Percentiles rank a stretch among this genome's conserved stretches.
Evolutionary conservation across 2,329 filamentous ascomycete species (phyloP).

Genomic region (Pseudocercospora crystallina): DNA sequence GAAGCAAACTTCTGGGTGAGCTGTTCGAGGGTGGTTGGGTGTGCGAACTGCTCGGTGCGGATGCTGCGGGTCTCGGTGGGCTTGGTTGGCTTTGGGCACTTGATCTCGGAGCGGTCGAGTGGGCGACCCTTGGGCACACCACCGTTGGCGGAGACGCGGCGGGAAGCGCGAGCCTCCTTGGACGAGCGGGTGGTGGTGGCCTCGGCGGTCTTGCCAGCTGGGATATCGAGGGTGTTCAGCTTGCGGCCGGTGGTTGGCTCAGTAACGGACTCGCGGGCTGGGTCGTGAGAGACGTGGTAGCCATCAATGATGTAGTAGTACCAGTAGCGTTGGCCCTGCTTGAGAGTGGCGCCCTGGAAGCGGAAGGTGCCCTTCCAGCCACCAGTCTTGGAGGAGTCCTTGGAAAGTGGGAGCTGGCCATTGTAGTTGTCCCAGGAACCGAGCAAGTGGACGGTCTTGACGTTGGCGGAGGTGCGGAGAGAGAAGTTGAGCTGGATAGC

Average conservation of each 20-base stretch:
- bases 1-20: conserved; percentile 63
- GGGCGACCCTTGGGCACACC: conserved; percentile 87
- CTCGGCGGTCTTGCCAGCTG: conserved; percentile 51
- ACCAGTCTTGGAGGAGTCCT: conserved; percentile 78
- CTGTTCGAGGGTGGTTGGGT: conserved; percentile 69
- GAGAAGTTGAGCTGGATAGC: conserved; percentile 92
- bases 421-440: conserved; percentile 98
- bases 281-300: conserved; percentile 97
- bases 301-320: conserved; percentile 99
- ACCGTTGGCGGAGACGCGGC: conserved; percentile 52
- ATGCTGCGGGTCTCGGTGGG: conserved; percentile 86
- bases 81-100: conserved; percentile 84
- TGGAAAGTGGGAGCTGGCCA: conserved; percentile 90
- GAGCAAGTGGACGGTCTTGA: conserved; percentile 96
- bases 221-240: conserved; percentile 95
- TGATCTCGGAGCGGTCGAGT: conserved; percentile 83
- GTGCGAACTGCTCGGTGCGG: conserved; percentile 75
- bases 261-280: conserved; percentile 80
- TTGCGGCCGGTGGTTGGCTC: conserved; percentile 97
- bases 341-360: conserved; percentile 83
- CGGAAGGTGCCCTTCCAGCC: conserved; percentile 96
- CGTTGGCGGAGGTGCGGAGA: conserved; percentile 90
- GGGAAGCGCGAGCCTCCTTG: conserved; percentile 44
- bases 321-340: conserved; percentile 94
- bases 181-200: conserved; percentile 44